Base-by-base conservation (phyloP, 2,329 filamentous ascomycete genomes). In the Sporothrix pseudoabietina region DNA sequence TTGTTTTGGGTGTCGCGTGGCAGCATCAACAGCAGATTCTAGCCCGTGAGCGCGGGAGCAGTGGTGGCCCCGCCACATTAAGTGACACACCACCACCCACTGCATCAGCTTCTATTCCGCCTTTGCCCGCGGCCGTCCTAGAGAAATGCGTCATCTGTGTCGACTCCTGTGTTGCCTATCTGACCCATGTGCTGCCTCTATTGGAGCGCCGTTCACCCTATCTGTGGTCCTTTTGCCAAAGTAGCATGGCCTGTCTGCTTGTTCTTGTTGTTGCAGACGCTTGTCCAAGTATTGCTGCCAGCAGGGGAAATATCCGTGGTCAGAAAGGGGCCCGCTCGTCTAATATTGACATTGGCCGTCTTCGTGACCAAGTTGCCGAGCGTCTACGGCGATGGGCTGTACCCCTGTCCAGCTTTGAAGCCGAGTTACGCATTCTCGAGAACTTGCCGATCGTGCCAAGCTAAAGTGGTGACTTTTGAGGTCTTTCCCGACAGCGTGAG, bases 141-240 rank as follows among this genome's bases (percentile, higher is more conserved):
- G 81, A 82, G 68, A 80, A 78, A 63, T 82, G 80, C 73, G 76
- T 79, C 73, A 75, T 77, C 5, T 82, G 81, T 71, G 79, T 82
- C 55, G 78, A 80, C 57, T 80, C 82, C 1, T 81, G 81, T 76
- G 74, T 78, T 32, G 78, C 77, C 3, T 82, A 82, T 72, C 78
- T 83, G 6, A 78, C 78, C 55, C 81, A 81, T 26, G 80, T 78
- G 49, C 73, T 77, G 47, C 80, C 81, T 14, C 79, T 82, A 76
- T 77, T 83, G 19, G 79, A 79, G 63, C 80, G 78, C 72, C 79
- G 82, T 4, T 80, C 81, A n/a, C 79, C 80, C 1, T 81, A 82
- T 68, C 77, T 83, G 12, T 83, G 81, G 81, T 78, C 79, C 0
- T 77, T 82, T 55, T 79, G 80, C 12, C 81, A 82, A 72, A 78